A percentile compares a stretch with the other conserved stretches of the same genome.
These are phyloP conservation scores for Trifolium fragiferum DNA, from an alignment of 306 rosid species.

Conservation along the genomic window DNA sequence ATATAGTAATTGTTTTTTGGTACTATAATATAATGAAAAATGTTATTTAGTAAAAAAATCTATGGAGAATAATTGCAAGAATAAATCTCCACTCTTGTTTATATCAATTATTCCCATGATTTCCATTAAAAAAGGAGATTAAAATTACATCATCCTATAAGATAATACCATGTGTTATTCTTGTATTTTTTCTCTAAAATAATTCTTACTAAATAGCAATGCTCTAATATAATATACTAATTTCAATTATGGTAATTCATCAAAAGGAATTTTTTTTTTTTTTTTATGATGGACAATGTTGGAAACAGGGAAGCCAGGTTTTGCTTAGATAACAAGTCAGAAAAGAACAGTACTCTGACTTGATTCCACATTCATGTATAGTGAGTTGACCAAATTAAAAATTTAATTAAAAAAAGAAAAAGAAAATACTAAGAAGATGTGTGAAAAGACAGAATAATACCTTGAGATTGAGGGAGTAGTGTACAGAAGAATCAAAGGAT, in stretches of 20 bases:
- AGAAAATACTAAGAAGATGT: background rate
- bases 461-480: constrained; percentile 95
- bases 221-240: background rate
- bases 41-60: too few relatives aligned
- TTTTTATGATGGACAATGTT: constrained; percentile 14
- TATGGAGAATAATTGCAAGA: too few relatives aligned
- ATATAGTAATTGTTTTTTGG: too few relatives aligned
- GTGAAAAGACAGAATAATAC: constrained; percentile 54
- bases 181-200: too few relatives aligned
- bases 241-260: constrained; percentile 9
- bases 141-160: too few relatives aligned
- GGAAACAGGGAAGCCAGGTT: constrained; percentile 45
- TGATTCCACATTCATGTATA: constrained; percentile 43
- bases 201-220: too few relatives aligned
- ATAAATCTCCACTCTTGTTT: too few relatives aligned
- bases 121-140: too few relatives aligned
- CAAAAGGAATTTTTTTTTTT: background rate
- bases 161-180: too few relatives aligned
- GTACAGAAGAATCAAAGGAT: constrained; percentile 61
- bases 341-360: constrained; percentile 49
- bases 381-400: constrained; percentile 53
- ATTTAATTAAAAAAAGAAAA: background rate
- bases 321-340: constrained; percentile 62
- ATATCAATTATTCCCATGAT: too few relatives aligned
- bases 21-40: too few relatives aligned